These are phyloP conservation scores for Pyrus pyrifolia DNA, from an alignment of 306 rosid species.

Conservation along the genomic window DNA sequence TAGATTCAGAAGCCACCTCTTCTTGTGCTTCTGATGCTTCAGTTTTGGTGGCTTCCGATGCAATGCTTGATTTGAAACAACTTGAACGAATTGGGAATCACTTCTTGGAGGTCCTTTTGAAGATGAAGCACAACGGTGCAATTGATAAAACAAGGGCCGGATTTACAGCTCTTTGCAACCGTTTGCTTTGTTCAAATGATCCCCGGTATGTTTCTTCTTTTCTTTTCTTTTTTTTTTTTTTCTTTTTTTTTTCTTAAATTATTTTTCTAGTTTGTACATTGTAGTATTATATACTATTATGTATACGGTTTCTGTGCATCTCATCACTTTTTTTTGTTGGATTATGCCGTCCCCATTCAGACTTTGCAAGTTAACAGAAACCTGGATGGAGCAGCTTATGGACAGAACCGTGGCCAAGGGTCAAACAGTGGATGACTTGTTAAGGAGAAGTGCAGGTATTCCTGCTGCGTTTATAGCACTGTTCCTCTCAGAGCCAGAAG, in stretches of 20 bases:
- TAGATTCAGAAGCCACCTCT: slow-evolving; percentile 29
- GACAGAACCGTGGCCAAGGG: slow-evolving; percentile 82
- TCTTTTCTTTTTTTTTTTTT: not conserved
- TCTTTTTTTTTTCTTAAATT: not conserved
- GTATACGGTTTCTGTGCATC: not conserved
- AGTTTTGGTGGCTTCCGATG: slow-evolving; percentile 23
- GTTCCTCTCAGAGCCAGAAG: slow-evolving; percentile 98
- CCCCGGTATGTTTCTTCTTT: slow-evolving; percentile 38
- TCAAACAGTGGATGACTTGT: slow-evolving; percentile 80
- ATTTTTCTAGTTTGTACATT: not conserved
- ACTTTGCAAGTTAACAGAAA: slow-evolving; percentile 80
- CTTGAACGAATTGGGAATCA: slow-evolving; percentile 86
- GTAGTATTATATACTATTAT: not conserved
- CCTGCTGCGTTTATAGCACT: slow-evolving; percentile 93
- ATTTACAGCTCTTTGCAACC: slow-evolving; percentile 95
- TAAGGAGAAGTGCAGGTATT: slow-evolving; percentile 99
- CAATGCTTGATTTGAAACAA: slow-evolving; percentile 75
- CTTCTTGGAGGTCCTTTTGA: slow-evolving; percentile 93
- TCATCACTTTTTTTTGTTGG: not conserved
- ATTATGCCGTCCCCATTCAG: slow-evolving; percentile 24
- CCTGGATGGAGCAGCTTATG: slow-evolving; percentile 98
- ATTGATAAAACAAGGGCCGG: slow-evolving; percentile 99
- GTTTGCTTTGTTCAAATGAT: slow-evolving; percentile 88
- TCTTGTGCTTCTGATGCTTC: slow-evolving; percentile 26
- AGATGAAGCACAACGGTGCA: slow-evolving; percentile 99